Evolutionary conservation across 2,329 filamentous ascomycete genomes (phyloP).

Genomic region (Ascochyta pisi): DNA sequence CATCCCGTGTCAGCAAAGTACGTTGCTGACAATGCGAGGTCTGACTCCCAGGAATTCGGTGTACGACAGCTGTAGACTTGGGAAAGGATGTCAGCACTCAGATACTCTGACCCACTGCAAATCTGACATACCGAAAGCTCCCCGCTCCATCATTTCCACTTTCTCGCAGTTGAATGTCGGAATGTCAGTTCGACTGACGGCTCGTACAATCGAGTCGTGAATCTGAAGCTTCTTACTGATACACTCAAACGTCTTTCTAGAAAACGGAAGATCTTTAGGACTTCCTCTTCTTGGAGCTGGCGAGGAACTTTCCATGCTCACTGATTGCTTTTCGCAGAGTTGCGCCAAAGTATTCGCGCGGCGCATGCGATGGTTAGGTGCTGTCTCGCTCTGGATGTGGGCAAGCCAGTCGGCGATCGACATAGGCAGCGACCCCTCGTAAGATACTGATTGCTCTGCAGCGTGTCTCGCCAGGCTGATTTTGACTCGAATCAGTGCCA

Average conservation of each 20-base stretch:
- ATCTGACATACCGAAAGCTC: slow-evolving; percentile 15
- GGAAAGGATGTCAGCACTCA: neutral
- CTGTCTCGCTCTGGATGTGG: no score
- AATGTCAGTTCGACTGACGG: slow-evolving; percentile 22
- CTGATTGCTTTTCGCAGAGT: no score
- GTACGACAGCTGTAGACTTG: slow-evolving; percentile 30
- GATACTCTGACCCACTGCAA: neutral
- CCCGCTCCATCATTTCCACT: slow-evolving; percentile 12
- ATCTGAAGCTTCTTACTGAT: slow-evolving; percentile 17
- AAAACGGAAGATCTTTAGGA: slow-evolving; percentile 18
- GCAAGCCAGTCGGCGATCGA: no score
- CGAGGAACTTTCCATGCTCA: no score
- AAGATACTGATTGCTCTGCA: no score
- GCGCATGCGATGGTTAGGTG: no score
- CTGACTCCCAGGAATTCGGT: slow-evolving; percentile 22
- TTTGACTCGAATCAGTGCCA: no score
- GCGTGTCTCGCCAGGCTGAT: no score
- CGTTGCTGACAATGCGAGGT: slow-evolving; percentile 26
- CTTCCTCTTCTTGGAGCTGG: slow-evolving; percentile 18
- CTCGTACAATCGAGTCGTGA: slow-evolving; percentile 22
- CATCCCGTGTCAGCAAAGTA: slow-evolving; percentile 15
- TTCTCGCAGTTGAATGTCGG: slow-evolving; percentile 18
- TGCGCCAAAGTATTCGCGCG: no score
- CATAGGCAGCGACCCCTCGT: no score
- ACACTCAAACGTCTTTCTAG: slow-evolving; percentile 13